Base-by-base conservation (phyloP, 768 basidiomycete species). In the Boletellus emodensis region DNA sequence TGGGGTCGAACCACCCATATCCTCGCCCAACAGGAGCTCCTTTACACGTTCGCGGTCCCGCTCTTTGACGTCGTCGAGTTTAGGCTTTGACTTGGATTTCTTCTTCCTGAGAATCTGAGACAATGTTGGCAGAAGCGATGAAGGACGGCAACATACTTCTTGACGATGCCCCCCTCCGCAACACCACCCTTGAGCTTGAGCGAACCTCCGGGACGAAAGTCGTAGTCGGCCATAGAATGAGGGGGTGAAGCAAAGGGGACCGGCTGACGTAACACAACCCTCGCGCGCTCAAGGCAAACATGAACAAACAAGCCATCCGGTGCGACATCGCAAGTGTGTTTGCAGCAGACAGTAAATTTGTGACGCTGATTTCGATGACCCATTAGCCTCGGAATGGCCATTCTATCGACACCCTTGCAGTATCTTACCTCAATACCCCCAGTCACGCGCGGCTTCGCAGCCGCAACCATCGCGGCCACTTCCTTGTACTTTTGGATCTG, bases 151-250 rank as follows among this genome's bases (percentile, higher is more conserved):
- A 67, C 82, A 56, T 57, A 90, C 91, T 92, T 93, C 70, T 93
- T 93, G 40, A 84, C 82, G 49, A 87, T 77, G 3, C 88, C 87
- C 49, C 87, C 90, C 57, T 88, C 90, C 24, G 75, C 74, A 32
- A 85, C 84, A 33, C 80, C 83, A n/a, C 87, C 82, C 73, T 93
- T 94, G 63, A 94, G 78, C 69, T 92, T 94, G 66, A 94, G 86
- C 58, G 89, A 84, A 64, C 92, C 91, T 42, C 90, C 87, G 48
- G 89, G 84, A 66, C 84, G 83, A 70, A 87, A 76, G 72, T 87
- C 82, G 70, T 94, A 94, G 69, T 88, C 89, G 50, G 85, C 83
- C 87, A 91, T 91, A 46, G 28, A 52, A 52, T 61, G 61, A 58
- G 37, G 53, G 52, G 37, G 49, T 26, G 49, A 34, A 55, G 39